Evolutionary conservation across 2,329 filamentous ascomycete species (phyloP).

Genomic region (Botryosphaeria agaves): DNA sequence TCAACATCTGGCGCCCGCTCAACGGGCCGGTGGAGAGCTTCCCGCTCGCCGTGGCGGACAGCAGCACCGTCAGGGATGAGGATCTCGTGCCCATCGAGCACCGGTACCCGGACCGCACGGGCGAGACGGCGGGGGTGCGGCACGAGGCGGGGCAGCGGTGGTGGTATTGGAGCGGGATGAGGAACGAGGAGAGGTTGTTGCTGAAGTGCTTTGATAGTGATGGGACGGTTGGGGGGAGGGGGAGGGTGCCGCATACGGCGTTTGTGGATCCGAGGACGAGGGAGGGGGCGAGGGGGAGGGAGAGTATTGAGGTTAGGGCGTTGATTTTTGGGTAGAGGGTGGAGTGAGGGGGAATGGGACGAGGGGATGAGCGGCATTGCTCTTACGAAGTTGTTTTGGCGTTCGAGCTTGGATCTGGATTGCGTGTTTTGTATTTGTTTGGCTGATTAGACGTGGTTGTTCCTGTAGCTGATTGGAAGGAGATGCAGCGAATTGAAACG

Average conservation of each 20-base stretch:
- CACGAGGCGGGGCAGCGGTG: constrained; percentile 48
- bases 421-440: no score
- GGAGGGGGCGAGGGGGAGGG: constrained; percentile 49
- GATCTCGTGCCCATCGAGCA: constrained; percentile 61
- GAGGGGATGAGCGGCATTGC: no score
- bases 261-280: constrained; percentile 62
- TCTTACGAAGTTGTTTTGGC: no score
- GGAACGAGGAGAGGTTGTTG: constrained; percentile 50
- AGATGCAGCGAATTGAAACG: no score
- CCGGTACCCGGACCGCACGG: constrained; percentile 50
- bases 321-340: constrained; percentile 48
- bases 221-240: constrained; percentile 19
- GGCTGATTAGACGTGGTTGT: no score
- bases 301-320: constrained; percentile 81
- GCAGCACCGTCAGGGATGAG: constrained; percentile 34
- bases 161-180: constrained; percentile 71
- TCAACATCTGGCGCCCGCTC: constrained; percentile 68
- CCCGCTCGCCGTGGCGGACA: constrained; percentile 41
- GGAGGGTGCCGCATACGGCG: constrained; percentile 49
- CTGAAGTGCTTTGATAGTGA: constrained; percentile 66
- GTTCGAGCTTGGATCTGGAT: no score
- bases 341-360: no score
- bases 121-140: constrained; percentile 56
- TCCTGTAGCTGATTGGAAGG: no score
- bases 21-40: constrained; percentile 38